Percentiles rank a stretch among this genome's conserved stretches.
Conservation (phyloP, 306 rosid species). For the Betula pendula region DNA sequence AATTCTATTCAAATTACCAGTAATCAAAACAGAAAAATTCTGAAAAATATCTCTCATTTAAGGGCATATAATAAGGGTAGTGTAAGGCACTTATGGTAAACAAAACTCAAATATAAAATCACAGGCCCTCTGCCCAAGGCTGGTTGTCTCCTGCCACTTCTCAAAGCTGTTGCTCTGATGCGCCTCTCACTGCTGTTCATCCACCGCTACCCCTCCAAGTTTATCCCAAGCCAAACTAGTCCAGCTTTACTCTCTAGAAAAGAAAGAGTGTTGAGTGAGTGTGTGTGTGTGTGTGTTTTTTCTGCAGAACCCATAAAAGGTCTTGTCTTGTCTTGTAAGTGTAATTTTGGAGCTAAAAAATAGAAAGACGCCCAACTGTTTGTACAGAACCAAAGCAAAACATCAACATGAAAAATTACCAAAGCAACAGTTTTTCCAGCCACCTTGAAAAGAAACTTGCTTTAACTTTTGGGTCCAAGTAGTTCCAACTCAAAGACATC, state of each 20-base stretch:
- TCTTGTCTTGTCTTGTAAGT: not conserved
- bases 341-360: too few species aligned
- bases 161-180: constrained; percentile 26
- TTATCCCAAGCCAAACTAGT: constrained; percentile 9
- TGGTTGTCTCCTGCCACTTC: constrained; percentile 39
- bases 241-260: not conserved
- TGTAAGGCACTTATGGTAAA: not conserved
- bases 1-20: too few species aligned
- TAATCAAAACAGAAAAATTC: too few species aligned
- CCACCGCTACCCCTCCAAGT: constrained; percentile 16
- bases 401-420: not conserved
- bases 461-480: not conserved
- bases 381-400: not conserved
- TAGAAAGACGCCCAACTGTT: too few species aligned
- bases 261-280: too few species aligned
- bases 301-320: not conserved
- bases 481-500: not conserved
- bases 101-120: not conserved
- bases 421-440: not conserved
- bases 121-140: constrained; percentile 66
- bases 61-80: not conserved
- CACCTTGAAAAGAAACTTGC: not conserved
- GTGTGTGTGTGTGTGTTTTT: constrained; percentile 3
- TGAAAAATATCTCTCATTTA: too few species aligned
- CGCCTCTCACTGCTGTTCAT: constrained; percentile 19